Percentiles rank a stretch among this genome's conserved stretches.
phyloP scores from a whole-genome alignment of 306 rosid genomes.

The Elaeagnus macrophylla region DNA sequence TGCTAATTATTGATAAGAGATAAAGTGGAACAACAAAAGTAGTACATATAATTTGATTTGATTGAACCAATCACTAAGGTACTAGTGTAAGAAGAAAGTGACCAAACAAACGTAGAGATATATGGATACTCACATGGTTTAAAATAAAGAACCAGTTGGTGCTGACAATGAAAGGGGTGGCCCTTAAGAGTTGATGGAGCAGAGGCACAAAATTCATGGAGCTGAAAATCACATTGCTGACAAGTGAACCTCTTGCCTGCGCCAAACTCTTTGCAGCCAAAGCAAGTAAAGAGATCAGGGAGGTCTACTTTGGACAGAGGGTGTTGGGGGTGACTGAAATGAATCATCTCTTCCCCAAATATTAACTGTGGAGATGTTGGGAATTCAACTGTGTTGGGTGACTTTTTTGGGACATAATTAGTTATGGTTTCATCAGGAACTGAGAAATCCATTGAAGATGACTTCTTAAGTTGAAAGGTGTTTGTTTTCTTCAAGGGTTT shows the following conservation, averaged over 20 bases:
- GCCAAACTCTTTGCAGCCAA: constrained; percentile 70
- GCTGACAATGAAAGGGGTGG: constrained; percentile 78
- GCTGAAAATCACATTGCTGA: constrained; percentile 61
- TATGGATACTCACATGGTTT: constrained; percentile 38
- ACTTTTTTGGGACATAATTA: constrained; percentile 18
- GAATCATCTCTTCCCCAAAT: constrained; percentile 51
- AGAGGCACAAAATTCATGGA: constrained; percentile 75
- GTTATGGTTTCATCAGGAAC: too few relatives aligned
- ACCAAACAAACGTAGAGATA: too few relatives aligned
- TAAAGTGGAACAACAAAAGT: too few relatives aligned
- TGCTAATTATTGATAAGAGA: too few relatives aligned
- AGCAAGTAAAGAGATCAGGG: constrained; percentile 54
- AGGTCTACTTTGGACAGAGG: constrained; percentile 38
- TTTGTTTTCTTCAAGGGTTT: too few relatives aligned
- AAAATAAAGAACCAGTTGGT: constrained; percentile 47
- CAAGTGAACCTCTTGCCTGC: constrained; percentile 74
- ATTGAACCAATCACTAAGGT: too few relatives aligned
- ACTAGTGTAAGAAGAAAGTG: too few relatives aligned
- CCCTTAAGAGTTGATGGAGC: constrained; percentile 61
- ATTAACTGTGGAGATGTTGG: constrained; percentile 56
- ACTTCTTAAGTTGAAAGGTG: too few relatives aligned
- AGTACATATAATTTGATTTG: too few relatives aligned
- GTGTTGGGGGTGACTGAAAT: constrained; percentile 68
- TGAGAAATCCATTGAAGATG: too few relatives aligned
- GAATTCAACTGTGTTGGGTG: constrained; percentile 24